These are phyloP conservation scores for Backusella morwellensis DNA, from an alignment of 192 early-diverging fungal species.

Conservation along the genomic window DNA sequence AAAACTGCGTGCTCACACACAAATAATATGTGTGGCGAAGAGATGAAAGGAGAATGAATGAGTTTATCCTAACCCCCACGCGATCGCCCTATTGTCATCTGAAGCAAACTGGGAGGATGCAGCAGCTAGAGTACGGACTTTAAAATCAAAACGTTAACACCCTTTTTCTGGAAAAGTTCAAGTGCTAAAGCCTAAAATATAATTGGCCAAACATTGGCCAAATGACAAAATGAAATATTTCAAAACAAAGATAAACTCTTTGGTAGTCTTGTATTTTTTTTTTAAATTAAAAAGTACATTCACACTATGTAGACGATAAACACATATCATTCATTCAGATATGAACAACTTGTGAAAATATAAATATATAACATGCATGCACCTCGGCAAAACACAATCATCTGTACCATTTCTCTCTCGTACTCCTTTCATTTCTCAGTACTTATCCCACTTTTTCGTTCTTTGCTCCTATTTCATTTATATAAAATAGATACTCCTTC, in stretches of 20 bases:
- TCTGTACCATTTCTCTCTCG: neutral
- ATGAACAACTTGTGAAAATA: neutral
- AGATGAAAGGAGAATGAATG: neutral
- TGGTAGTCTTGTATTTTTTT: neutral
- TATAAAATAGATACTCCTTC: neutral
- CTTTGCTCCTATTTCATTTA: conserved; percentile 1
- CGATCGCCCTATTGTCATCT: neutral
- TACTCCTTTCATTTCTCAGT: neutral
- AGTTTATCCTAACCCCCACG: neutral
- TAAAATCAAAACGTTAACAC: neutral
- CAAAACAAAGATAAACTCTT: neutral
- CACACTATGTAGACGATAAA: neutral
- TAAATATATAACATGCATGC: conserved; percentile 1
- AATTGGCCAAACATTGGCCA: neutral
- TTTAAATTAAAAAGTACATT: neutral
- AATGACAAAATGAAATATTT: neutral
- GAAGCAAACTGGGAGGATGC: conserved; percentile 5
- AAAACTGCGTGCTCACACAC: neutral
- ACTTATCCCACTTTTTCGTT: neutral
- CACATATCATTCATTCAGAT: neutral
- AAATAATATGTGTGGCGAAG: conserved; percentile 1
- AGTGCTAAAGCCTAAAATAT: neutral
- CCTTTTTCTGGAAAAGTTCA: conserved; percentile 3
- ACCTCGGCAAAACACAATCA: neutral
- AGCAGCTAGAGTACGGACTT: neutral